Evolutionary conservation across 371 early-diverging fungal genomes (phyloP).

Genomic region (Furculomyces boomerangus): DNA sequence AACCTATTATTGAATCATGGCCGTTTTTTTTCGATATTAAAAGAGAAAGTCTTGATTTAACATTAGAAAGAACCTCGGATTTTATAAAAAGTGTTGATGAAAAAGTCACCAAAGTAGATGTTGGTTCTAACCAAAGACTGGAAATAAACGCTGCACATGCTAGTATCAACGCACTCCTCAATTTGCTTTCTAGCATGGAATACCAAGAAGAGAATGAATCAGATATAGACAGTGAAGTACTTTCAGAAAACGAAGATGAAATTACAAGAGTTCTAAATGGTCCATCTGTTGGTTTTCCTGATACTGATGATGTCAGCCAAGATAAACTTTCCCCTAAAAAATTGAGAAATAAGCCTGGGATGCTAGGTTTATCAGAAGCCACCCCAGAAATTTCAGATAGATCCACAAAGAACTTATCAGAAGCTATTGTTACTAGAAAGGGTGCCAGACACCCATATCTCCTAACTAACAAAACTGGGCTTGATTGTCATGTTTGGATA

Average conservation of each 20-base stretch:
- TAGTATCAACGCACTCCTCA: conserved; percentile 62
- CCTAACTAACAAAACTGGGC: conserved; percentile 76
- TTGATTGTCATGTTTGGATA: conserved; percentile 77
- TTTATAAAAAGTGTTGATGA: neutral
- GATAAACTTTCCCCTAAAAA: too few relatives aligned
- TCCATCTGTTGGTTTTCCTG: too few relatives aligned
- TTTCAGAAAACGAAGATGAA: too few relatives aligned
- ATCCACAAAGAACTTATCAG: too few relatives aligned
- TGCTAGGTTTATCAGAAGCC: too few relatives aligned
- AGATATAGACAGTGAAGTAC: neutral
- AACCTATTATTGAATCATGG: conserved; percentile 91
- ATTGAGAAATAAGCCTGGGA: too few relatives aligned
- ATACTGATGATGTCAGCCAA: too few relatives aligned
- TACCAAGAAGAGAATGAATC: conserved; percentile 24
- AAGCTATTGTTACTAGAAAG: too few relatives aligned
- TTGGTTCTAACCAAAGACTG: conserved; percentile 56
- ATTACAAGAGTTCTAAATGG: too few relatives aligned
- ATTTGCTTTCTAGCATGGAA: conserved; percentile 34
- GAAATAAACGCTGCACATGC: conserved; percentile 77
- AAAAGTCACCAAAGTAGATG: conserved; percentile 25
- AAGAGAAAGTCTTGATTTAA: neutral
- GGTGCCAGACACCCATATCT: conserved; percentile 39
- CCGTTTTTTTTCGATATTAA: conserved; percentile 30
- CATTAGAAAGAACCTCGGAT: neutral
- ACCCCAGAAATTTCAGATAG: too few relatives aligned